Evolutionary conservation across 75 land plant species (phyloP).

Genomic region (Pinus taeda): DNA sequence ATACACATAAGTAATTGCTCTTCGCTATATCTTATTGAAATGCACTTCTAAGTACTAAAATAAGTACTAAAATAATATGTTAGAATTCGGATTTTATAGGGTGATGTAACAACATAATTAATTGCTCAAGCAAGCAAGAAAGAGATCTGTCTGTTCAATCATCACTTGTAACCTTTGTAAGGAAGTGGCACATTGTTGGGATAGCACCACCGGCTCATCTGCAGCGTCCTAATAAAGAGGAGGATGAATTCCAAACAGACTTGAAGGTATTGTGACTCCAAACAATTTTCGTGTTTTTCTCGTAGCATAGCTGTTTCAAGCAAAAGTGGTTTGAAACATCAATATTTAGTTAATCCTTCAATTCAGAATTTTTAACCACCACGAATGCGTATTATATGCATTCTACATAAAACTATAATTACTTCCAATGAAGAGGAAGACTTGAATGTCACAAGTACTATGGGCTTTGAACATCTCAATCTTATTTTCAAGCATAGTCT

Average conservation of each 20-base stretch:
- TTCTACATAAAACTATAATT: background rate
- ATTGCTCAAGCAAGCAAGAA: background rate
- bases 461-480: too few species aligned
- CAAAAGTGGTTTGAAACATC: background rate
- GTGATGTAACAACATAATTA: too few species aligned
- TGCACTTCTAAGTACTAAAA: too few species aligned
- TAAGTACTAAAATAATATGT: too few species aligned
- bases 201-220: too few species aligned
- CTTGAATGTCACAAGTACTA: too few species aligned
- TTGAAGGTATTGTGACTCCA: conserved; percentile 73
- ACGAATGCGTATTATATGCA: background rate
- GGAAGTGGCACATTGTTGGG: too few species aligned
- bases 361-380: background rate
- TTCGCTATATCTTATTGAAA: too few species aligned
- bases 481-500: too few species aligned
- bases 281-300: conserved; percentile 66
- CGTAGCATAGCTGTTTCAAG: conserved; percentile 76
- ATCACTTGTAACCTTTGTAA: too few species aligned
- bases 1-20: too few species aligned
- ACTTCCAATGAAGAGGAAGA: background rate
- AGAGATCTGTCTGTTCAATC: background rate
- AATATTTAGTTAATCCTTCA: background rate
- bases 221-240: conserved; percentile 66
- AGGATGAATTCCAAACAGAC: conserved; percentile 81
- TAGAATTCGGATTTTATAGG: too few species aligned